phyloP scores from a whole-genome alignment of 805 yeast species.

The Limtongia smithiae region DNA sequence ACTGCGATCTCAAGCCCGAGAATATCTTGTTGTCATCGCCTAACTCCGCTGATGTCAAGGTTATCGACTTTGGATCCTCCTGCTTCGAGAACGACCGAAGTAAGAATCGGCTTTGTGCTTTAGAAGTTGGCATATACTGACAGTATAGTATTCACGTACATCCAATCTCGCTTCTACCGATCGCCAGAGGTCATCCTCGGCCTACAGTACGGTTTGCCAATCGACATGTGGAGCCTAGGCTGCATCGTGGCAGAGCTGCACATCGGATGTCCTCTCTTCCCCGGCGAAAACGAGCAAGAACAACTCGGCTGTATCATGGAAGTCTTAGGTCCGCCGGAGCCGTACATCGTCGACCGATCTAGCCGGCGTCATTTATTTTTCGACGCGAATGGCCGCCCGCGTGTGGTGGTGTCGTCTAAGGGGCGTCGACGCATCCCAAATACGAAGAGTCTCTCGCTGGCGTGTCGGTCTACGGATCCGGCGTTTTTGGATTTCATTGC shows the following conservation, averaged over 20 bases:
- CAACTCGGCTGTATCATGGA: constrained; percentile 90
- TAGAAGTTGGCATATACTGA: not conserved
- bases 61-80: constrained; percentile 73
- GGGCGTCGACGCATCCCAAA: constrained; percentile 31
- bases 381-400: constrained; percentile 38
- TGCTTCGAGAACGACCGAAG: constrained; percentile 57
- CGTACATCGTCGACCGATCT: constrained; percentile 37
- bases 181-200: constrained; percentile 97
- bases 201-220: constrained; percentile 78
- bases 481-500: constrained; percentile 48
- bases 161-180: constrained; percentile 91
- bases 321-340: constrained; percentile 82
- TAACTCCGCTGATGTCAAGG: constrained; percentile 50
- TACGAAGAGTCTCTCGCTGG: constrained; percentile 31
- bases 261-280: constrained; percentile 90
- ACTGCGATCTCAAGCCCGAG: constrained; percentile 85
- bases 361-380: constrained; percentile 40
- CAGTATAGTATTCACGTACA: constrained; percentile 72
- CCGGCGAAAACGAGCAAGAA: constrained; percentile 83
- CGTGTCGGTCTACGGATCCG: constrained; percentile 31
- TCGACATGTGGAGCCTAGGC: constrained; percentile 97
- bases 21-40: constrained; percentile 60
- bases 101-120: not conserved
- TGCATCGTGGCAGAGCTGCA: constrained; percentile 94
- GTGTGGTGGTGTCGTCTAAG: constrained; percentile 29